Evolutionary conservation across 2,329 filamentous ascomycete genomes (phyloP).

Genomic region (Botrytis paeoniae): DNA sequence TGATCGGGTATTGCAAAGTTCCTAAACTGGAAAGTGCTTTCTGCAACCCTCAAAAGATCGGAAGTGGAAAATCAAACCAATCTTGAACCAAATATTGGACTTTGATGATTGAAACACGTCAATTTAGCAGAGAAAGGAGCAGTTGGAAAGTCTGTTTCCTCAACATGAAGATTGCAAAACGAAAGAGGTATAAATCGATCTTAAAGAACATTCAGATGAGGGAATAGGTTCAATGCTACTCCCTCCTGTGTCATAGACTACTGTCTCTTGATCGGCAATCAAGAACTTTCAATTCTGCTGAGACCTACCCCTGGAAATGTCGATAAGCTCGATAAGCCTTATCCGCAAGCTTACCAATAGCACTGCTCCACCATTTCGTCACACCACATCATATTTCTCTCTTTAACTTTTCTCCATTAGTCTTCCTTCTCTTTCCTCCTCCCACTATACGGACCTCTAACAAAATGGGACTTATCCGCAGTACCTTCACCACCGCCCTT

Average conservation of each 20-base stretch:
- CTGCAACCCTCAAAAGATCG: not conserved
- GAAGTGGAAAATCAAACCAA: not conserved
- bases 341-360: not conserved
- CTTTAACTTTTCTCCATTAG: not conserved
- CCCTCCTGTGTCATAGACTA: not conserved
- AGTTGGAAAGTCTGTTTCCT: not conserved
- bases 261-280: not conserved
- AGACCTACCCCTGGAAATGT: not conserved
- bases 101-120: not conserved
- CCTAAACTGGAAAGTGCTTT: not conserved
- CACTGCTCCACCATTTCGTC: conserved; percentile 1
- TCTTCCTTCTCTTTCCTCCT: not conserved
- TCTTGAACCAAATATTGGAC: not conserved
- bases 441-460: not conserved
- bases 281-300: not conserved
- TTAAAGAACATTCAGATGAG: not conserved
- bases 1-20: not conserved
- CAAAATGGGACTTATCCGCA: conserved; percentile 29
- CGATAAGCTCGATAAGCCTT: not conserved
- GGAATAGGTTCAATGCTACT: not conserved
- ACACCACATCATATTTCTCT: not conserved
- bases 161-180: not conserved
- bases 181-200: not conserved
- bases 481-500: conserved; percentile 26
- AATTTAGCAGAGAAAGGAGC: not conserved